Base-by-base conservation (phyloP, 2,329 filamentous ascomycete genomes). In the Ceratocystis lukuohia region DNA sequence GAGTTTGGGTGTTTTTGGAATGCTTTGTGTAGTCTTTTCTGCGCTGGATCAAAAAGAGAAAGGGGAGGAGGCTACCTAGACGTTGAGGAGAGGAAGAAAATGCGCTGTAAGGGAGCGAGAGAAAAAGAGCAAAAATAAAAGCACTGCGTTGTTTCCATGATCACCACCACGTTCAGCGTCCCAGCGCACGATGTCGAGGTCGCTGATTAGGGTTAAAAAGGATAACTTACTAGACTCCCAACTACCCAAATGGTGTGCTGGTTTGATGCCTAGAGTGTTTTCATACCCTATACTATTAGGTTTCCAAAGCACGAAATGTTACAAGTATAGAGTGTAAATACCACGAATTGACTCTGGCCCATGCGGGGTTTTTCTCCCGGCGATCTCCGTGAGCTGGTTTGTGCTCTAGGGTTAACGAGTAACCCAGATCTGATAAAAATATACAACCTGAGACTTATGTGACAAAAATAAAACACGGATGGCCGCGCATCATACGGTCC, bases 391-490 rank as follows among this genome's bases (percentile, higher is more conserved):
- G 56, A 59, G 56, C 33, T 59, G 56, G 56, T 37, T 59, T 59
- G 56, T 59, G 56, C 56, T 37, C 28, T 59, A 59, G 56, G 56
- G 56, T 59, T 59, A 59, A 17, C 8, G 10, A 5, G 20, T 30
- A 59, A 59, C 56, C 56, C 56, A 59, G 56, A 59, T 59, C 56
- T 59, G 56, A 59, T 59, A 59, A 59, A 59, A 59, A 59, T 59
- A 59, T n/a, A 37, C 15, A 15, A 15, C n/a, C n/a, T 53, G 48
- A 53, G 25, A 59, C 30, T 22, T 25, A 25, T 59, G 56, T 59
- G 56, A 59, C 28, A 59, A 22, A 59, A 59, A 59, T 59, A 59
- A 59, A 59, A 59, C 28, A 59, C 10, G 7, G 12, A 33, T 59
- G 25, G 28, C 4, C 56, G 56, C 53, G 25, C 56, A 59, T 59